Evolutionary conservation across 768 basidiomycete species (phyloP).

Genomic region (Calocera cornea): DNA sequence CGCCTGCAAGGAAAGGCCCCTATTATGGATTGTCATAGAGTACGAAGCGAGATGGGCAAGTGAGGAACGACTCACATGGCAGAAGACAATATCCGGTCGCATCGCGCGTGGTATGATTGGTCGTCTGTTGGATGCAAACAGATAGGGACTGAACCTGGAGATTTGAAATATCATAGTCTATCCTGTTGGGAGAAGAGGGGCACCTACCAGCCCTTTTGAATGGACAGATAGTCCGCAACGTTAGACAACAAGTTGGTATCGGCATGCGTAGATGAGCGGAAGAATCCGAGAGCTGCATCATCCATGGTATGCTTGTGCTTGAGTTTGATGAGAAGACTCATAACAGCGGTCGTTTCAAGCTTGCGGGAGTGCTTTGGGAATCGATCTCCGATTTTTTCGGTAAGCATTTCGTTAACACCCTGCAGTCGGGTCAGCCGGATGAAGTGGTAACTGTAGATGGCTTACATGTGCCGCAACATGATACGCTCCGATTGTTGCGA

Average conservation of each 20-base stretch:
- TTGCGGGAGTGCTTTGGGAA: slow-evolving; percentile 41
- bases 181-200: slow-evolving; percentile 47
- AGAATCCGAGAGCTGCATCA: slow-evolving; percentile 45
- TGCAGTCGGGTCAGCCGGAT: background rate
- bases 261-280: slow-evolving; percentile 46
- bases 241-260: slow-evolving; percentile 45
- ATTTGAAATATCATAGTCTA: slow-evolving; percentile 12
- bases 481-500: background rate
- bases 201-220: slow-evolving; percentile 61
- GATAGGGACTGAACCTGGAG: background rate
- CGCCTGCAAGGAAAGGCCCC: slow-evolving; percentile 51
- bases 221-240: slow-evolving; percentile 48
- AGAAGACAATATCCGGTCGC: slow-evolving; percentile 53
- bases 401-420: slow-evolving; percentile 17
- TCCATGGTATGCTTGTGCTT: slow-evolving; percentile 44
- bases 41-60: too few species aligned
- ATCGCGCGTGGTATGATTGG: slow-evolving; percentile 49
- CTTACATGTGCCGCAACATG: slow-evolving; percentile 30
- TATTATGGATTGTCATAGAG: background rate
- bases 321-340: slow-evolving; percentile 45
- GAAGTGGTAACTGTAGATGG: background rate
- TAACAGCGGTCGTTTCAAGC: slow-evolving; percentile 45
- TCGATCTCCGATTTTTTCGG: slow-evolving; percentile 36
- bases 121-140: slow-evolving; percentile 17
- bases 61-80: slow-evolving; percentile 26